These are phyloP conservation scores for Salix caprea DNA, from an alignment of 345 rosid species.

Conservation along the genomic window DNA sequence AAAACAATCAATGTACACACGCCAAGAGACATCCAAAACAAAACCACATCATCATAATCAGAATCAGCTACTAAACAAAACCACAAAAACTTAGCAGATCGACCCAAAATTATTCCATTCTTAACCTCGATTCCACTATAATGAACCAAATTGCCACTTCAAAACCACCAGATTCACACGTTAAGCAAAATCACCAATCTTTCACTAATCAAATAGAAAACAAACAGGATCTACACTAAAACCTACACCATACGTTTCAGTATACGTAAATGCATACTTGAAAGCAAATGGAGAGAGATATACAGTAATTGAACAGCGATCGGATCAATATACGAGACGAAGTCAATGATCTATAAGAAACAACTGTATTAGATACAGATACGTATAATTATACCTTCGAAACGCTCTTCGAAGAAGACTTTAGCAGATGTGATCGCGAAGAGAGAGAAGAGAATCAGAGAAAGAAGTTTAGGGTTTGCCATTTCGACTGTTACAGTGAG, in stretches of 20 bases:
- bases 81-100: constrained; percentile 16
- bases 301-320: background rate
- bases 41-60: background rate
- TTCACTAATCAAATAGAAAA: background rate
- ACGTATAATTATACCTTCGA: constrained; percentile 51
- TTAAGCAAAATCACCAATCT: constrained; percentile 1
- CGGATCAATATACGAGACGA: background rate
- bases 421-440: constrained; percentile 51
- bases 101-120: background rate
- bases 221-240: background rate
- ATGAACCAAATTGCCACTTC: background rate
- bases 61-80: background rate
- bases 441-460: constrained; percentile 28
- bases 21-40: too few relatives aligned
- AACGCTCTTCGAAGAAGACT: constrained; percentile 88
- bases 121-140: background rate
- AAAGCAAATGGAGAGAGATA: background rate
- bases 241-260: background rate
- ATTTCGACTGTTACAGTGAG: constrained; percentile 7
- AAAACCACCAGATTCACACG: constrained; percentile 12
- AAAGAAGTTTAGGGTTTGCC: constrained; percentile 27
- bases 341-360: background rate
- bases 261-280: background rate
- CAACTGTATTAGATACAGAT: background rate
- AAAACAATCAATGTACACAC: background rate